Percentiles rank a stretch among this genome's conserved stretches.
Evolutionary conservation across 768 basidiomycete species (phyloP).

Genomic region (Boletus sensibilis): DNA sequence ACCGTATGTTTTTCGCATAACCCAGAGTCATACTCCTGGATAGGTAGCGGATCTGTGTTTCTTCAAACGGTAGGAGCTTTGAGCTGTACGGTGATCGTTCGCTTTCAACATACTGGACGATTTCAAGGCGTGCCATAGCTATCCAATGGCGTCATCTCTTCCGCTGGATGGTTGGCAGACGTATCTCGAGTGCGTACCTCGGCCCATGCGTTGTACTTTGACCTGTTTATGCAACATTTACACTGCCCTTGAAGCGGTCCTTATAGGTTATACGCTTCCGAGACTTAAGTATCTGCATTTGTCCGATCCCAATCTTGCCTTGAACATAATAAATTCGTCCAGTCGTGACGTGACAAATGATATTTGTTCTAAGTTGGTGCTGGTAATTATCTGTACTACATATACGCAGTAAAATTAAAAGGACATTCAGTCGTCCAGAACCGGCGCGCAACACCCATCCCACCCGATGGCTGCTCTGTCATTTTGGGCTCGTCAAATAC

Average conservation of each 20-base stretch:
- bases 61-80: neutral
- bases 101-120: neutral
- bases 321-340: neutral
- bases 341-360: neutral
- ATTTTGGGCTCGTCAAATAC: neutral
- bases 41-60: neutral
- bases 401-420: neutral
- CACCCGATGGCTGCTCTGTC: neutral
- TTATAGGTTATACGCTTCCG: neutral
- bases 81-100: neutral
- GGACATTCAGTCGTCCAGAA: neutral
- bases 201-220: neutral
- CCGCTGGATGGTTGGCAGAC: neutral
- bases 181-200: neutral
- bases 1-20: neutral
- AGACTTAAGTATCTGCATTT: neutral
- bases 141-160: neutral
- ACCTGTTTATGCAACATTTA: neutral
- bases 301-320: neutral
- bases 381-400: neutral
- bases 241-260: neutral
- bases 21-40: neutral
- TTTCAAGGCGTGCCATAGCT: neutral
- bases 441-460: neutral
- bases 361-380: neutral